These are phyloP conservation scores for Nakazawaea pomicola DNA, from an alignment of 805 yeast genomes.

Conservation along the genomic window DNA sequence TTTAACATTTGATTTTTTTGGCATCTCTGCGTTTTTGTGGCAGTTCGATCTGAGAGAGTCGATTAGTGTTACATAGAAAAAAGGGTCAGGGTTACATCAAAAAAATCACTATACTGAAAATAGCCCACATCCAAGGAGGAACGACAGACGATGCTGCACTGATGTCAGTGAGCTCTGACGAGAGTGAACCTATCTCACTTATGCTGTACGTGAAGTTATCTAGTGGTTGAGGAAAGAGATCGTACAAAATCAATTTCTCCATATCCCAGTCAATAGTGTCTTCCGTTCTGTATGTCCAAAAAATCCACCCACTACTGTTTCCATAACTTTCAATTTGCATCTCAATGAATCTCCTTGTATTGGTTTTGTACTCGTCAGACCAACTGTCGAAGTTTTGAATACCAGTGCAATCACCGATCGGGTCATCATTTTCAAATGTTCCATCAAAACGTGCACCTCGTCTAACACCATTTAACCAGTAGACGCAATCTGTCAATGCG, in stretches of 20 bases:
- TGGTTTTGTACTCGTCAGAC: slow-evolving; percentile 49
- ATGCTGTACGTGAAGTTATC: background rate
- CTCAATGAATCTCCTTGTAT: slow-evolving; percentile 70
- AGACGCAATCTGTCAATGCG: slow-evolving; percentile 87
- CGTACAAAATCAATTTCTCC: slow-evolving; percentile 47
- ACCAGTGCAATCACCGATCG: slow-evolving; percentile 63
- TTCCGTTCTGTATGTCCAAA: slow-evolving; percentile 95
- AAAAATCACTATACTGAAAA: too few species aligned
- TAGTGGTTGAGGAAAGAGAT: slow-evolving; percentile 79
- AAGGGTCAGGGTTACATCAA: too few species aligned
- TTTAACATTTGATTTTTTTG: too few species aligned
- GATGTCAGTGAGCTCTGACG: background rate
- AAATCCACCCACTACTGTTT: slow-evolving; percentile 81
- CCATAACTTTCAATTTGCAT: slow-evolving; percentile 80
- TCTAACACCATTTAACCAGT: slow-evolving; percentile 84
- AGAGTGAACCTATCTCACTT: background rate
- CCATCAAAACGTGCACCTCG: slow-evolving; percentile 81
- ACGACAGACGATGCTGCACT: background rate
- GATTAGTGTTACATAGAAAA: too few species aligned
- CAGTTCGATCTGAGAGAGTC: too few species aligned
- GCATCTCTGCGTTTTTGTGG: too few species aligned
- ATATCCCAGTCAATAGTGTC: slow-evolving; percentile 82
- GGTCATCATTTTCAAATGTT: slow-evolving; percentile 31
- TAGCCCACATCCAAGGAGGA: background rate
- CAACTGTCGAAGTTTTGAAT: slow-evolving; percentile 39